phyloP scores from a whole-genome alignment of 257 asterid genomes.

The Phtheirospermum japonicum region DNA sequence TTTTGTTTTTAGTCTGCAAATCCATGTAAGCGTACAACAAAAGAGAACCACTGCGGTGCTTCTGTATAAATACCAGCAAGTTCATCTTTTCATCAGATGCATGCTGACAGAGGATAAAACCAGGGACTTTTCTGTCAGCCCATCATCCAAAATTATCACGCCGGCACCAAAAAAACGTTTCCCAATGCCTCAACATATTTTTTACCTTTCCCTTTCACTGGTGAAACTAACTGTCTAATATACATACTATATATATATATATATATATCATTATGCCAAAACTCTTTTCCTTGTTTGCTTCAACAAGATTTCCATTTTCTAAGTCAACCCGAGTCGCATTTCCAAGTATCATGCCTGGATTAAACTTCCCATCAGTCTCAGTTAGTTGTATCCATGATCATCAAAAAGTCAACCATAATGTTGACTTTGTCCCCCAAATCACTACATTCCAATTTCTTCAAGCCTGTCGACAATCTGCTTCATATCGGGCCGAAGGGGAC shows the following conservation, averaged over 20 bases:
- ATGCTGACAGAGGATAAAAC: too few species aligned
- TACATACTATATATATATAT: too few species aligned
- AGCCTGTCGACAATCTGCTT: conserved; percentile 66
- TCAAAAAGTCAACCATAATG: conserved; percentile 17
- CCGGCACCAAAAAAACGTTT: too few species aligned
- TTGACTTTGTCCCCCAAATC: conserved; percentile 10
- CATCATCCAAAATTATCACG: too few species aligned
- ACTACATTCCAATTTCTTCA: conserved; percentile 54
- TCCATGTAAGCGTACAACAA: too few species aligned
- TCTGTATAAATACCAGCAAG: background rate
- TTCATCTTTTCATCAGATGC: background rate
- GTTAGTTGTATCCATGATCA: conserved; percentile 28
- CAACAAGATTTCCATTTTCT: background rate
- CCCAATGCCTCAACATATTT: too few species aligned
- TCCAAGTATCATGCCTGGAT: conserved; percentile 15
- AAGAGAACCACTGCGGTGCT: too few species aligned
- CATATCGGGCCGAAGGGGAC: conserved; percentile 57
- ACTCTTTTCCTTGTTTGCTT: background rate
- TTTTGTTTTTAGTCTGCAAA: too few species aligned
- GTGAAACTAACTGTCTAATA: too few species aligned
- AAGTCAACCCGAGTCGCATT: conserved; percentile 24
- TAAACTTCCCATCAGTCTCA: conserved; percentile 12
- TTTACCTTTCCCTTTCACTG: too few species aligned
- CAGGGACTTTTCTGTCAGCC: background rate
- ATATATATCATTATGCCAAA: background rate